phyloP scores from a whole-genome alignment of 73 alveolate genomes.

The Paraurostyla sp. region DNA sequence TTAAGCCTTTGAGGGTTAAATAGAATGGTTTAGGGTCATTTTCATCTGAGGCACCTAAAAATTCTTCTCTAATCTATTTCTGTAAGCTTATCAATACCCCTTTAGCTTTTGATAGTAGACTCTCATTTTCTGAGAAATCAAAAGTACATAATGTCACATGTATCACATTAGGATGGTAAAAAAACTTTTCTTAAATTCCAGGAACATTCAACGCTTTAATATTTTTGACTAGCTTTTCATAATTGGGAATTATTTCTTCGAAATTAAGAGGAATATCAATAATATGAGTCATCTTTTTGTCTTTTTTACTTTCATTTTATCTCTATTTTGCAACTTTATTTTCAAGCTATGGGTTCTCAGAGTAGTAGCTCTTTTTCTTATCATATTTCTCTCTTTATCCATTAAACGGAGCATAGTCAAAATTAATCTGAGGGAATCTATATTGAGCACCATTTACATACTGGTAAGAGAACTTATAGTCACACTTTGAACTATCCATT shows the following conservation, averaged over 20 bases:
- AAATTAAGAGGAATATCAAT: neutral
- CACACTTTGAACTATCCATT: slow-evolving; percentile 1
- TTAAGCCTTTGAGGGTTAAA: neutral
- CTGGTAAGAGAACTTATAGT: neutral
- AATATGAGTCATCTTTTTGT: neutral
- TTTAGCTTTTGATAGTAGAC: neutral
- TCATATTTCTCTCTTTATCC: neutral
- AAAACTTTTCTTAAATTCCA: neutral
- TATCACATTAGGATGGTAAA: neutral
- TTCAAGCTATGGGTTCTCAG: neutral
- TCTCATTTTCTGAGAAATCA: slow-evolving; percentile 4
- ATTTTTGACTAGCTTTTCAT: neutral
- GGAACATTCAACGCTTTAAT: slow-evolving; percentile 3
- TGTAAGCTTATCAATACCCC: neutral
- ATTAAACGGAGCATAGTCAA: neutral
- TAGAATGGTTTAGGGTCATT: slow-evolving; percentile 25
- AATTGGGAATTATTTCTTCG: slow-evolving; percentile 26
- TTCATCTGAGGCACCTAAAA: slow-evolving; percentile 29
- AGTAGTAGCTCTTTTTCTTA: neutral
- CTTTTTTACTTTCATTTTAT: neutral
- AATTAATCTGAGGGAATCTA: slow-evolving; percentile 19
- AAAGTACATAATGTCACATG: slow-evolving; percentile 23
- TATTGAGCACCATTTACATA: neutral
- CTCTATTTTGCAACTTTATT: neutral
- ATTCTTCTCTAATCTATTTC: neutral